Conservation (phyloP, 768 basidiomycete genomes). For the Daedaleopsis sinensis region DNA sequence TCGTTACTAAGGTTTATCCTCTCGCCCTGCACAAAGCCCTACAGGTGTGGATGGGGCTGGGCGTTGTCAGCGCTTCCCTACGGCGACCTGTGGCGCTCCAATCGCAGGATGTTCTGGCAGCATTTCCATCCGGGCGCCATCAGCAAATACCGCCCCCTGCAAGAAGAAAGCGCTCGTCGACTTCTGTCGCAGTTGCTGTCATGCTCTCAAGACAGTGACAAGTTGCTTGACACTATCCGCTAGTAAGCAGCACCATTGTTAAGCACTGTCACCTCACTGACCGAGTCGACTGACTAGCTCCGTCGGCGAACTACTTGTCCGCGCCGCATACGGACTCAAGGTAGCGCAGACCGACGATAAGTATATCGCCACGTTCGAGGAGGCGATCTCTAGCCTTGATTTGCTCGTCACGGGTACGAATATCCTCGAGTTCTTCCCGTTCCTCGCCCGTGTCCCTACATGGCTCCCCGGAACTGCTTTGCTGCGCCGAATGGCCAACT, state of each 20-base stretch:
- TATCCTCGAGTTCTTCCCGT: conserved; percentile 30
- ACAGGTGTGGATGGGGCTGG: neutral
- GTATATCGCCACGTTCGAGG: conserved; percentile 10
- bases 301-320: neutral
- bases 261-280: too few species aligned
- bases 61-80: neutral
- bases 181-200: too few species aligned
- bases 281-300: neutral
- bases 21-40: neutral
- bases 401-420: conserved; percentile 23
- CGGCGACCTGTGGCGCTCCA: neutral
- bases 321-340: neutral
- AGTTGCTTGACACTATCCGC: too few species aligned
- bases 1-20: neutral
- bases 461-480: conserved; percentile 72
- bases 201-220: too few species aligned
- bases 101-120: neutral
- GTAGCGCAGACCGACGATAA: neutral
- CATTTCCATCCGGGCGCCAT: neutral
- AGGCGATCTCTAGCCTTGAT: neutral
- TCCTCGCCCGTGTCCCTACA: conserved; percentile 53
- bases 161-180: neutral
- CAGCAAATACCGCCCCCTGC: neutral
- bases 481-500: conserved; percentile 53
- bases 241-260: too few species aligned